Conservation (phyloP, 768 basidiomycete genomes). For the Mycena pura region DNA sequence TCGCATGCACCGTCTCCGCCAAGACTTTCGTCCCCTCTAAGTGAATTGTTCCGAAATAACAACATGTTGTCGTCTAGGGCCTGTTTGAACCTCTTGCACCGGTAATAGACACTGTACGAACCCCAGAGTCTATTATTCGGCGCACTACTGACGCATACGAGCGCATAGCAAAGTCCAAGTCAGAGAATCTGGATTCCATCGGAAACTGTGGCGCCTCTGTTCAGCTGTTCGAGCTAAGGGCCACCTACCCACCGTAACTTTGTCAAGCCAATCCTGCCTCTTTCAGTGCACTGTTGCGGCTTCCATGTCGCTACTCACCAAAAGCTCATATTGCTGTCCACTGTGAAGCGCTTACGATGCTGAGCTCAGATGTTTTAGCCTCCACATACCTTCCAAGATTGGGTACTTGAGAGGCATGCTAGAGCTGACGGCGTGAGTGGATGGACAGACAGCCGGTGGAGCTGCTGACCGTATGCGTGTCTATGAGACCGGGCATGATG, state of each 20-base stretch:
- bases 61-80: constrained; percentile 87
- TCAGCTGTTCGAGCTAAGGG: too few relatives aligned
- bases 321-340: constrained; percentile 84
- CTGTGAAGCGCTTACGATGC: constrained; percentile 47
- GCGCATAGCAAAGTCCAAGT: constrained; percentile 69
- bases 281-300: too few relatives aligned
- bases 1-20: constrained; percentile 72
- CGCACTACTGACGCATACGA: constrained; percentile 78
- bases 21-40: constrained; percentile 81
- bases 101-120: constrained; percentile 46
- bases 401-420: constrained; percentile 86
- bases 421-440: not conserved
- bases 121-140: constrained; percentile 75
- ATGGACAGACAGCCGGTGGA: not conserved
- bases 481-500: constrained; percentile 86
- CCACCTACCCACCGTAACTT: too few relatives aligned
- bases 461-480: constrained; percentile 84
- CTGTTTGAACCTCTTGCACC: not conserved
- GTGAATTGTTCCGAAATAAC: constrained; percentile 89
- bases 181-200: constrained; percentile 76
- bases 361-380: not conserved
- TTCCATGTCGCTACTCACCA: constrained; percentile 71
- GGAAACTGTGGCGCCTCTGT: too few relatives aligned
- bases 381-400: constrained; percentile 66
- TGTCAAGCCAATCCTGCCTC: too few relatives aligned